These are phyloP conservation scores for Elsinoe fawcettii DNA, from an alignment of 2,329 filamentous ascomycete species.

Conservation along the genomic window DNA sequence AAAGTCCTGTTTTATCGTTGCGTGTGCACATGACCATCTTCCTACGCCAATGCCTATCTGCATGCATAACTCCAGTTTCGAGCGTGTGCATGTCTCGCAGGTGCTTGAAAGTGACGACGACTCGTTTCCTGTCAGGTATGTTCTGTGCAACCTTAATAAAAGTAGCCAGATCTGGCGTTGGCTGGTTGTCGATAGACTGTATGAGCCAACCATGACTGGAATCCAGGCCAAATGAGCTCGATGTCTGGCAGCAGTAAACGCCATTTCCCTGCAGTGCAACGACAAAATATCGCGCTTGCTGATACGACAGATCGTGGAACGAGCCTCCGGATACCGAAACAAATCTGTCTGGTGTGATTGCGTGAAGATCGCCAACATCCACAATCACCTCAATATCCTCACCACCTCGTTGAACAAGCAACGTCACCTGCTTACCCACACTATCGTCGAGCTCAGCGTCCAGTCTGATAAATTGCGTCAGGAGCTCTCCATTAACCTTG, in stretches of 20 bases:
- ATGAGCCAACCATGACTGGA: constrained; percentile 89
- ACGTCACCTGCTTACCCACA: constrained; percentile 67
- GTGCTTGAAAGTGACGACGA: constrained; percentile 94
- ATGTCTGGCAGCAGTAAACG: constrained; percentile 90
- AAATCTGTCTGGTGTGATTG: constrained; percentile 92
- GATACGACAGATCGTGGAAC: constrained; percentile 95
- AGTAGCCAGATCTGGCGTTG: constrained; percentile 75
- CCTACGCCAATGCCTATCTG: constrained; percentile 91
- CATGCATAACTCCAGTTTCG: constrained; percentile 83
- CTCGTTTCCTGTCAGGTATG: constrained; percentile 72
- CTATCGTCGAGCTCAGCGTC: constrained; percentile 87
- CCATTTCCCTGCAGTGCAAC: constrained; percentile 70
- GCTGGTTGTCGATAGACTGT: constrained; percentile 84
- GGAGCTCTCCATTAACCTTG: constrained; percentile 84
- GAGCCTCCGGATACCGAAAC: constrained; percentile 88
- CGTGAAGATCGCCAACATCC: constrained; percentile 79
- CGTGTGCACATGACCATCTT: constrained; percentile 90
- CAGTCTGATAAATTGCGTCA: constrained; percentile 86
- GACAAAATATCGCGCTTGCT: constrained; percentile 91
- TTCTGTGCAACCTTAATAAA: constrained; percentile 86
- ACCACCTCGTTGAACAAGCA: constrained; percentile 83
- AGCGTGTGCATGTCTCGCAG: constrained; percentile 89
- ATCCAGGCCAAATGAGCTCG: constrained; percentile 91
- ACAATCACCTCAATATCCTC: constrained; percentile 79
- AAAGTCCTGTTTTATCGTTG: constrained; percentile 82